A percentile compares a stretch with the other conserved stretches of the same genome.
phyloP scores from a whole-genome alignment of 2,329 filamentous ascomycete species.

The Aspergillus arachidicola region DNA sequence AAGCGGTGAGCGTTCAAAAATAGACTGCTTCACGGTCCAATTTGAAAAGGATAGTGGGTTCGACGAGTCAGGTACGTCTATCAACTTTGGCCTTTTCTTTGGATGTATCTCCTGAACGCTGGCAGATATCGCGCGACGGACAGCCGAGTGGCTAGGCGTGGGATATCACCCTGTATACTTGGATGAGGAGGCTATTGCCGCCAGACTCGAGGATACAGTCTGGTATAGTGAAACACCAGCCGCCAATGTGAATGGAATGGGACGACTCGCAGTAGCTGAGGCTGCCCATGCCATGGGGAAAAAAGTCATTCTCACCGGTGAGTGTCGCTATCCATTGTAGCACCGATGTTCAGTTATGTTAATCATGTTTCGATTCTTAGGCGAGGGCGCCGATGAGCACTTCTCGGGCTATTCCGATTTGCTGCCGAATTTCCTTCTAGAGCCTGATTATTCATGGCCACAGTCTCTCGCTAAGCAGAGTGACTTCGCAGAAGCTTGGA shows the following conservation, averaged over 20 bases:
- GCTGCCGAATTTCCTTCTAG: constrained; percentile 51
- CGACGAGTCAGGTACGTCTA: constrained; percentile 52
- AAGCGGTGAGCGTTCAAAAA: constrained; percentile 34
- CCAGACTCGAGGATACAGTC: constrained; percentile 47
- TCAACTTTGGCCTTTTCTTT: neutral
- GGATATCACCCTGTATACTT: constrained; percentile 48
- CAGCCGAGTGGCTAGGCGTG: constrained; percentile 52
- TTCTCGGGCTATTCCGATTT: constrained; percentile 57
- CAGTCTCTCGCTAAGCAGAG: constrained; percentile 24
- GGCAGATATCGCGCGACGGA: constrained; percentile 48
- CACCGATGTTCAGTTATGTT: neutral
- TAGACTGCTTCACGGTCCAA: constrained; percentile 56
- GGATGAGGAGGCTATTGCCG: constrained; percentile 48
- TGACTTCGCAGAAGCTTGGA: constrained; percentile 6
- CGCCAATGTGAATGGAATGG: constrained; percentile 57
- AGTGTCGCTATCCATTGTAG: neutral
- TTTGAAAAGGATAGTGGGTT: constrained; percentile 54
- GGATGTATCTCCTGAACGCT: neutral
- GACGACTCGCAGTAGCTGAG: constrained; percentile 54
- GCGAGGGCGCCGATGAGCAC: constrained; percentile 57
- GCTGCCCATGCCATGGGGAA: constrained; percentile 50
- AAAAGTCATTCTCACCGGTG: constrained; percentile 57
- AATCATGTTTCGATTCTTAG: constrained; percentile 15
- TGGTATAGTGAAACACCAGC: constrained; percentile 51
- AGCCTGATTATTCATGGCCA: constrained; percentile 47